Base-by-base conservation (phyloP, 805 yeast species). In the Starmerella stigmatis region DNA sequence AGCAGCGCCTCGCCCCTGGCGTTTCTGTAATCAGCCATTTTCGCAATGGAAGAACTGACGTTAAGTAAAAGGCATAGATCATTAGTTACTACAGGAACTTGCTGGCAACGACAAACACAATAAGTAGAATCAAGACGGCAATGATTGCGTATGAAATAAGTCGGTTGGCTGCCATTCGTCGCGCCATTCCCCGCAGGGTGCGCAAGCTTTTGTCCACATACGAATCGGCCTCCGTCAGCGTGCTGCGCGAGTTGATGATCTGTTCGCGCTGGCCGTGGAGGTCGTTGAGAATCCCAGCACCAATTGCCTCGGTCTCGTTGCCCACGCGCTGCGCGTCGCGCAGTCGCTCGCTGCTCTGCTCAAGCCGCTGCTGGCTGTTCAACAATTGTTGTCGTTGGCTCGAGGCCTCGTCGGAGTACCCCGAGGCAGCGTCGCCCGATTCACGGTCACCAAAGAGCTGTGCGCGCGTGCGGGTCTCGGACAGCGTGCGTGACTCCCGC, bases 211-310 rank as follows among this genome's bases (percentile, higher is more conserved):
- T 79, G 64, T 92, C 97, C 43, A 92, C 95, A 58, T 88, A 86
- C 0, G 81, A 77, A 60, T 92, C 97, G 0, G 97, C 97, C 51
- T 86, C 89, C 64, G 75, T 74, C 41, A 92, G 68, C 0, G 94
- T 84, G 56, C 81, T 83, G 62, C 96, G 76, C 19, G 95, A 77
- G 56, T 88, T 86, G 44, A 76, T 68, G 35, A 92, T 75, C 59
- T 94, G 96, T 58, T 92, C 98, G 47, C 98, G 71, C 66, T 92
- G 98, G 21, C 94, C 80, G 49, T 96, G 73, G 53, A 92, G 68
- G 60, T 89, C 95, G 56, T 78, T 78, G 65, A 92, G 72, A 43
- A 92, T 92, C 53, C 82, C 81, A 12, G 96, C 85, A 1, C 98
- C 98, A 42, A 92, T 78, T 26, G 72, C 71, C 64, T 92, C 98